A percentile compares a stretch with the other conserved stretches of the same genome.
phyloP scores from a whole-genome alignment of 345 rosid genomes.

The Turnera subulata region DNA sequence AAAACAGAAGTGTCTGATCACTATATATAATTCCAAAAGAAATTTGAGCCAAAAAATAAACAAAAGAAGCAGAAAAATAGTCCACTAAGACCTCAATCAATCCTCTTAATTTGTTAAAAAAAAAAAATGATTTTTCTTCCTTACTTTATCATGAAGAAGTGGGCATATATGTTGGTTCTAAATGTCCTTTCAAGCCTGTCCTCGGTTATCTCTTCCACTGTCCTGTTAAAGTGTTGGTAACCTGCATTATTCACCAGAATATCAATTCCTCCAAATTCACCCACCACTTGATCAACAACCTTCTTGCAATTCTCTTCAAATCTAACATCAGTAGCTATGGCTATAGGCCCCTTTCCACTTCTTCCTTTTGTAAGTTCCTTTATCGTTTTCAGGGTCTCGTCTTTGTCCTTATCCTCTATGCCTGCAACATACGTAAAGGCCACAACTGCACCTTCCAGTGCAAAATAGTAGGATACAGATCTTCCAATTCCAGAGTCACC shows the following conservation, averaged over 20 bases:
- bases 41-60: too few species aligned
- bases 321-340: slow-evolving; percentile 2
- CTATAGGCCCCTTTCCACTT: neutral
- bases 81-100: too few species aligned
- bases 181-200: too few species aligned
- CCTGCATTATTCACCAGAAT: slow-evolving; percentile 2
- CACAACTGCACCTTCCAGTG: slow-evolving; percentile 11
- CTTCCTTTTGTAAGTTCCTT: neutral
- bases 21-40: too few species aligned
- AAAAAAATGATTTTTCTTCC: too few species aligned
- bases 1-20: too few species aligned
- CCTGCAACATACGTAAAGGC: slow-evolving; percentile 8
- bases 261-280: slow-evolving; percentile 5
- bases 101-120: too few species aligned
- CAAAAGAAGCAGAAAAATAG: too few species aligned
- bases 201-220: too few species aligned
- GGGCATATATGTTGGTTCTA: too few species aligned
- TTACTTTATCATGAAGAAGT: too few species aligned
- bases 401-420: slow-evolving; percentile 6
- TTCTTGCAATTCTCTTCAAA: slow-evolving; percentile 10
- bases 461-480: slow-evolving; percentile 2
- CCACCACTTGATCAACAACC: slow-evolving; percentile 3
- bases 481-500: slow-evolving; percentile 10
- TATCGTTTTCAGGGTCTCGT: neutral
- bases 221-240: too few species aligned